These are phyloP conservation scores for Cyclotella cryptica DNA, from an alignment of 108 stramenopile species.

Conservation along the genomic window DNA sequence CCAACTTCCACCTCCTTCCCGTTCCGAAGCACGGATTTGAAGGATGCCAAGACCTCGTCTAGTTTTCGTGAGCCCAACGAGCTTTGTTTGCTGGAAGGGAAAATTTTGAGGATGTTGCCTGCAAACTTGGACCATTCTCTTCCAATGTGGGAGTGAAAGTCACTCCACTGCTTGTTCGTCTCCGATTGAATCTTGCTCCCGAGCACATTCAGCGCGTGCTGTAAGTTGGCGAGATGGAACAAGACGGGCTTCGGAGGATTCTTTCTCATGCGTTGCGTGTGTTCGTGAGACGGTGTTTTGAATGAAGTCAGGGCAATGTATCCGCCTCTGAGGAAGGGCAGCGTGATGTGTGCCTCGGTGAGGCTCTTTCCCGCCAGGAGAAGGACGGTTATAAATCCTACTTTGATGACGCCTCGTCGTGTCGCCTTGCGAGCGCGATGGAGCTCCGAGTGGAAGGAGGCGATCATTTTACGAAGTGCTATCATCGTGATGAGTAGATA, in stretches of 20 bases:
- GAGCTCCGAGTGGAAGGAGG: not conserved
- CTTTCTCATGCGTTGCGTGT: slow-evolving; percentile 12
- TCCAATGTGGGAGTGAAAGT: slow-evolving; percentile 19
- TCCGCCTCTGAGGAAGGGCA: slow-evolving; percentile 30
- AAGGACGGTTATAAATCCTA: not conserved
- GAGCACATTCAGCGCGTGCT: slow-evolving; percentile 14
- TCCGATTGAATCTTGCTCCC: slow-evolving; percentile 34
- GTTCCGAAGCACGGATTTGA: slow-evolving; percentile 41
- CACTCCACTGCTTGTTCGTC: slow-evolving; percentile 36
- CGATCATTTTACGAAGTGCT: not conserved
- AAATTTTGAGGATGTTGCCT: slow-evolving; percentile 14
- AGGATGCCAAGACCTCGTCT: slow-evolving; percentile 40
- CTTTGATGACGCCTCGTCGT: not conserved
- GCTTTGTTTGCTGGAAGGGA: not conserved
- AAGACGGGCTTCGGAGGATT: slow-evolving; percentile 10
- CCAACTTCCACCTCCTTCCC: slow-evolving; percentile 49
- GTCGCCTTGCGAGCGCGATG: not conserved
- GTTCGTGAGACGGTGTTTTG: not conserved
- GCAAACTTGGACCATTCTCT: slow-evolving; percentile 29
- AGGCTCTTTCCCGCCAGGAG: slow-evolving; percentile 22
- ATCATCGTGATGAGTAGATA: not conserved
- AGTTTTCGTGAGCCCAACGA: slow-evolving; percentile 10
- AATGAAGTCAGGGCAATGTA: slow-evolving; percentile 4
- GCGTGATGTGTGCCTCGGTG: slow-evolving; percentile 31
- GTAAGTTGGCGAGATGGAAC: slow-evolving; percentile 12